phyloP scores from a whole-genome alignment of 2,329 filamentous ascomycete genomes.

The Colletotrichum musae region DNA sequence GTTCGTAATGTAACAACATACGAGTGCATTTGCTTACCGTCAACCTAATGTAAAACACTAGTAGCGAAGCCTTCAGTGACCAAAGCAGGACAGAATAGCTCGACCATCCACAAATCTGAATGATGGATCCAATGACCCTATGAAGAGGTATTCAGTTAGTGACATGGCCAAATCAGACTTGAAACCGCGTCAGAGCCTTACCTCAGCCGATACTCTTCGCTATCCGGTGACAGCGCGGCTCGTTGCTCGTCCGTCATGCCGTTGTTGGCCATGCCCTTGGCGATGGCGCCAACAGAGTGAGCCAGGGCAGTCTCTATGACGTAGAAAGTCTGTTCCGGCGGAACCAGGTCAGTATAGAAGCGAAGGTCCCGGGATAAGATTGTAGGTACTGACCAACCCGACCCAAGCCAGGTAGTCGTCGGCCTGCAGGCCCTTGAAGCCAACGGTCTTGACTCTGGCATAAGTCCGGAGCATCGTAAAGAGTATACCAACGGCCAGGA shows the following conservation, averaged over 20 bases:
- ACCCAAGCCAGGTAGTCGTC: conserved; percentile 55
- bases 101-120: conserved; percentile 68
- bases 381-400: conserved; percentile 50
- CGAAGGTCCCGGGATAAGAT: conserved; percentile 45
- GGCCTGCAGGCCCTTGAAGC: conserved; percentile 48
- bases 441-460: conserved; percentile 51
- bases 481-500: conserved; percentile 51
- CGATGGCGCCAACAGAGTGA: conserved; percentile 51
- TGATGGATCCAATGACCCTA: conserved; percentile 68
- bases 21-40: conserved; percentile 30
- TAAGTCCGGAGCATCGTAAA: conserved; percentile 55
- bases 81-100: conserved; percentile 67
- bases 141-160: background rate
- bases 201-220: conserved; percentile 60
- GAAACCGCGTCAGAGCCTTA: conserved; percentile 38
- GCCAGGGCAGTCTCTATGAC: conserved; percentile 53
- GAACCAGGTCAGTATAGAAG: background rate
- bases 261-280: conserved; percentile 69
- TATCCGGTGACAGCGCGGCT: conserved; percentile 56
- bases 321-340: conserved; percentile 62
- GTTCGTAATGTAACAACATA: accelerated
- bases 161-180: background rate
- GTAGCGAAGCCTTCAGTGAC: conserved; percentile 67
- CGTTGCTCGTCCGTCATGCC: conserved; percentile 68
- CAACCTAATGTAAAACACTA: conserved; percentile 61